Base-by-base conservation (phyloP, 306 rosid genomes). In the Macrotyloma uniflorum region DNA sequence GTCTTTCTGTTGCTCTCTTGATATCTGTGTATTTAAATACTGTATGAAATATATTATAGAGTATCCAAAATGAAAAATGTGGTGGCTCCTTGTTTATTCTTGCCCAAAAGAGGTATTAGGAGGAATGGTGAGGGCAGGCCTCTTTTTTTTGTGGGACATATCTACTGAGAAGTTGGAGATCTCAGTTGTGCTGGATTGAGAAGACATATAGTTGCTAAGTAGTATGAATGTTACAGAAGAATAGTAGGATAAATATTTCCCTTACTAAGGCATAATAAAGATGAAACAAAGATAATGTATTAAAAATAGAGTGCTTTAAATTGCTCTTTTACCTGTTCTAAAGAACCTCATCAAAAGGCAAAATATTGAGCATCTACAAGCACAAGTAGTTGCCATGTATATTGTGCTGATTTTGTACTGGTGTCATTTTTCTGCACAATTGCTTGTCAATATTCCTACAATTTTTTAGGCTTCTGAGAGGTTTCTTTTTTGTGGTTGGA, bases 401-500 rank as follows among this genome's bases (percentile, higher is more conserved):
- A n/a, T 82, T 33, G 46, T 70, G 32, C 64, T 61, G 23, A 32
- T 5, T 50, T 18, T 4, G 22, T 75, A 65, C 75, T 75, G 40
- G 78, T 66, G 16, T 20, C 57, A 43, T 63, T 57, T 55, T 36
- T 69, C 1, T 53, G 65, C 50, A 70, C 18, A n/a, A 49, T 59
- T 46, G 49, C 42, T 72, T 19, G 40, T 30, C 14, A 54, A 26
- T 49, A 66, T 49, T 57, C 13, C 53, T 32, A 6, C 30, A 18
- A 53, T 40, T 28, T 33, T 28, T 65, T 14, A 18, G n/a, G 65
- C 57, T 26, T 4, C 50, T 43, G 33, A 62, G 22, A 46, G 13
- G 47, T 67, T 26, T 24, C 40, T 55, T 62, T 55, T 22, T 64
- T 62, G 59, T 79, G 43, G 77, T 65, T 89, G 83, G 75, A 92